Conservation (phyloP, 352 stramenopile species). For the Phytophthora sansomeana region DNA sequence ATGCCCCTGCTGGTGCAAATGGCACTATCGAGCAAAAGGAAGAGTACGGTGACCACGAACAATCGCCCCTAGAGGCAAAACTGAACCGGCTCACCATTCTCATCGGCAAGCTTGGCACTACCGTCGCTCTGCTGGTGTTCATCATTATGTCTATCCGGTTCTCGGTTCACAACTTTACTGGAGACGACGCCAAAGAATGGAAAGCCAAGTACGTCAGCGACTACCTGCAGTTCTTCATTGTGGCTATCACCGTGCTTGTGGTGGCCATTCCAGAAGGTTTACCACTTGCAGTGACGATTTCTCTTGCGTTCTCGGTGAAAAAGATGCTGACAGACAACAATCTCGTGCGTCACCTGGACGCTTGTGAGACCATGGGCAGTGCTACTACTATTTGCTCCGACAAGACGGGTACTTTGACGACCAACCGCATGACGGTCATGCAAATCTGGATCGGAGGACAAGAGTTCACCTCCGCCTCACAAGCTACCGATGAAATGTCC, state of each 20-base stretch:
- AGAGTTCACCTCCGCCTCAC: constrained; percentile 59
- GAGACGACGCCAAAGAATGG: constrained; percentile 47
- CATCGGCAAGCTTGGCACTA: constrained; percentile 85
- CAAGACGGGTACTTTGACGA: constrained; percentile 98
- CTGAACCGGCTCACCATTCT: constrained; percentile 85
- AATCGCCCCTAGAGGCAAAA: constrained; percentile 88
- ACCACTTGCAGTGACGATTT: constrained; percentile 97
- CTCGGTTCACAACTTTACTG: constrained; percentile 70
- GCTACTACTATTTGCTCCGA: constrained; percentile 98
- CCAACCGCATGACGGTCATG: constrained; percentile 98
- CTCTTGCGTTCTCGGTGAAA: constrained; percentile 95
- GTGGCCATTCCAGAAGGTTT: constrained; percentile 98
- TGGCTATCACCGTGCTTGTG: constrained; percentile 92
- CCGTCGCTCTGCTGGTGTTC: constrained; percentile 79
- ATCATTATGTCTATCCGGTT: constrained; percentile 81
- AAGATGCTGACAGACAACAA: constrained; percentile 94
- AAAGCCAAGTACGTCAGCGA: constrained; percentile 61
- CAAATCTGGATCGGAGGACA: constrained; percentile 79
- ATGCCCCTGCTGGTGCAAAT: constrained; percentile 57
- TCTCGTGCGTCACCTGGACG: constrained; percentile 88
- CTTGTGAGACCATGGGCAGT: constrained; percentile 94
- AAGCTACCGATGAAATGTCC: constrained; percentile 65
- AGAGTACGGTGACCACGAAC: constrained; percentile 65
- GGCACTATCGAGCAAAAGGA: constrained; percentile 80
- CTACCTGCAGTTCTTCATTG: constrained; percentile 89